These are phyloP conservation scores for Aspergillus pseudotamarii DNA, from an alignment of 2,329 filamentous ascomycete species.

Conservation along the genomic window DNA sequence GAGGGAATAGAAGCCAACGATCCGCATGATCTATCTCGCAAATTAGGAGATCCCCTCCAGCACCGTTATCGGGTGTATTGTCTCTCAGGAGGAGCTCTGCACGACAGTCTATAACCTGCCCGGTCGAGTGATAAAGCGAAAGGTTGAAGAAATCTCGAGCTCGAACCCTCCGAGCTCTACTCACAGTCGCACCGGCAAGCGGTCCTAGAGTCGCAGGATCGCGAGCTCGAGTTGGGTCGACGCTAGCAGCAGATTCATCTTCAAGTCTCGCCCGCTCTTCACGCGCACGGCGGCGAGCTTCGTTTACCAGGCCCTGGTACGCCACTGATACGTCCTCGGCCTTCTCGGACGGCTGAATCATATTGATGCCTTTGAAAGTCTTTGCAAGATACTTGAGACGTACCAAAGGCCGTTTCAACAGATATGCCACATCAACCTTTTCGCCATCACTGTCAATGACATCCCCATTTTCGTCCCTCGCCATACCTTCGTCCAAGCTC, in stretches of 20 bases:
- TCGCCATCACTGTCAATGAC: constrained; percentile 75
- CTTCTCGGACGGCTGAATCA: constrained; percentile 49
- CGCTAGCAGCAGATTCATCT: constrained; percentile 83
- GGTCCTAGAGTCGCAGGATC: constrained; percentile 77
- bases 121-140: constrained; percentile 82
- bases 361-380: constrained; percentile 67
- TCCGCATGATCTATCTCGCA: constrained; percentile 81
- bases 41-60: constrained; percentile 83
- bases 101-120: constrained; percentile 85
- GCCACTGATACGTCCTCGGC: constrained; percentile 61
- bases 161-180: constrained; percentile 77
- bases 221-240: constrained; percentile 78
- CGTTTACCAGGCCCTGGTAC: constrained; percentile 74
- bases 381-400: constrained; percentile 86
- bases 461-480: constrained; percentile 62
- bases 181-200: constrained; percentile 70
- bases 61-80: constrained; percentile 66
- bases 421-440: constrained; percentile 88
- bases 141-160: constrained; percentile 90
- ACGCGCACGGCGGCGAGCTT: constrained; percentile 72
- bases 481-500: constrained; percentile 56
- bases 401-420: constrained; percentile 85
- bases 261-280: constrained; percentile 73
- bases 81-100: constrained; percentile 87
- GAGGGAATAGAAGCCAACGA: constrained; percentile 88